Conservation (phyloP, 1,284 basidiomycete genomes). For the Pyrrhoderma lamaoense region DNA sequence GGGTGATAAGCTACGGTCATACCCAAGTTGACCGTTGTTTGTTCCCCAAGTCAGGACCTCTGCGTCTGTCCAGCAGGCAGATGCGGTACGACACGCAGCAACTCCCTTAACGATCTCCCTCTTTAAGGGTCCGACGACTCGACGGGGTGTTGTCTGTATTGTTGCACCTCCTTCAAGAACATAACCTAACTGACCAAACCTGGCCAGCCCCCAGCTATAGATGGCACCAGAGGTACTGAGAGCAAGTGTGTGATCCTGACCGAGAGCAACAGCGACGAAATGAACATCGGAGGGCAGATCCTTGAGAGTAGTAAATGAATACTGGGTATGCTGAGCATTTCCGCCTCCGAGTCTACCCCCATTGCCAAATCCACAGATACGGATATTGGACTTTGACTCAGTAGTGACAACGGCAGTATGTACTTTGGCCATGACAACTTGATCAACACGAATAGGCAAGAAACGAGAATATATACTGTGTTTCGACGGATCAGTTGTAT, state of each 20-base stretch:
- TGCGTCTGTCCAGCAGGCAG: constrained; percentile 83
- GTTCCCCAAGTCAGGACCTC: constrained; percentile 96
- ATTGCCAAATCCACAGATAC: constrained; percentile 81
- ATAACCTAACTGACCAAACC: constrained; percentile 87
- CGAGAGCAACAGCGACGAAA: constrained; percentile 65
- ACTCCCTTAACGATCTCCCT: constrained; percentile 78
- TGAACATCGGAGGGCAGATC: constrained; percentile 43
- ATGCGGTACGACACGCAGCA: constrained; percentile 83
- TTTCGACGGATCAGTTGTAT: constrained; percentile 14
- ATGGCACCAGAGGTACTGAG: constrained; percentile 79
- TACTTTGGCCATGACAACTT: constrained; percentile 75
- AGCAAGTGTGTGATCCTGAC: constrained; percentile 90
- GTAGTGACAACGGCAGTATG: constrained; percentile 81
- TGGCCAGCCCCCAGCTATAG: constrained; percentile 86
- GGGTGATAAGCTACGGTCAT: constrained; percentile 46
- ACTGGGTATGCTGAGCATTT: constrained; percentile 67
- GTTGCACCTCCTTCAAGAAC: constrained; percentile 49
- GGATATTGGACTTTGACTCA: constrained; percentile 67
- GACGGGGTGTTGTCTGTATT: constrained; percentile 72
- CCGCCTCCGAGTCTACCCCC: constrained; percentile 74
- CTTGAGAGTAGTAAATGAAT: constrained; percentile 35
- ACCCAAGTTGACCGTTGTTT: constrained; percentile 87
- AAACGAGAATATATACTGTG: constrained; percentile 38
- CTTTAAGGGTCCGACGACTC: constrained; percentile 72
- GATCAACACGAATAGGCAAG: constrained; percentile 52